Evolutionary conservation across 108 stramenopile genomes (phyloP).

Genomic region (Skeletonema marinoi): DNA sequence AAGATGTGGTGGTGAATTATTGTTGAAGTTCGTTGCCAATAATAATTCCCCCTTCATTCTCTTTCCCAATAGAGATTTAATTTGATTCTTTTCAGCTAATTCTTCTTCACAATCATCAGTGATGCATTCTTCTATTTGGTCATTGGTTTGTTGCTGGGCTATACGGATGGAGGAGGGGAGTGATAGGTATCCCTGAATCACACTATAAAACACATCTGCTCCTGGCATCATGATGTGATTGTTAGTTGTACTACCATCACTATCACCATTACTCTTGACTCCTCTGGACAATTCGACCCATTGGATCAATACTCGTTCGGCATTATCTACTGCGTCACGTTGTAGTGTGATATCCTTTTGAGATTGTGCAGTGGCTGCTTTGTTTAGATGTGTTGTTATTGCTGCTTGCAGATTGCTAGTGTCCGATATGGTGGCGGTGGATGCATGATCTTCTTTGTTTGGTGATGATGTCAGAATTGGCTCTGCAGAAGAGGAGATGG

Average conservation of each 20-base stretch:
- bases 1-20: conserved; percentile 11
- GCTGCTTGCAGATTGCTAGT: neutral
- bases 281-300: conserved; percentile 19
- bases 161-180: conserved; percentile 15
- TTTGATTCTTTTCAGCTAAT: neutral
- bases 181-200: conserved; percentile 25
- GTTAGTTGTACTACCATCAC: neutral
- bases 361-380: neutral
- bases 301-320: conserved; percentile 19
- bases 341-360: neutral
- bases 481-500: neutral
- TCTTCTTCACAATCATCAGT: neutral
- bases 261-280: neutral
- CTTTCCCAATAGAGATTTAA: conserved; percentile 23
- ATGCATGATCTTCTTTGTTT: neutral
- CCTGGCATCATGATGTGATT: neutral
- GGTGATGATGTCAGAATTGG: neutral
- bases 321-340: conserved; percentile 16
- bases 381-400: neutral
- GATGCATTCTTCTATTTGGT: neutral
- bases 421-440: too few relatives aligned
- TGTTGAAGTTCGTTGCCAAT: neutral
- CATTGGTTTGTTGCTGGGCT: neutral
- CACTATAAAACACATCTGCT: conserved; percentile 13
- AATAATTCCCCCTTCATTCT: neutral